Base-by-base conservation (phyloP, 2,329 filamentous ascomycete species). In the Colletotrichum navitas region DNA sequence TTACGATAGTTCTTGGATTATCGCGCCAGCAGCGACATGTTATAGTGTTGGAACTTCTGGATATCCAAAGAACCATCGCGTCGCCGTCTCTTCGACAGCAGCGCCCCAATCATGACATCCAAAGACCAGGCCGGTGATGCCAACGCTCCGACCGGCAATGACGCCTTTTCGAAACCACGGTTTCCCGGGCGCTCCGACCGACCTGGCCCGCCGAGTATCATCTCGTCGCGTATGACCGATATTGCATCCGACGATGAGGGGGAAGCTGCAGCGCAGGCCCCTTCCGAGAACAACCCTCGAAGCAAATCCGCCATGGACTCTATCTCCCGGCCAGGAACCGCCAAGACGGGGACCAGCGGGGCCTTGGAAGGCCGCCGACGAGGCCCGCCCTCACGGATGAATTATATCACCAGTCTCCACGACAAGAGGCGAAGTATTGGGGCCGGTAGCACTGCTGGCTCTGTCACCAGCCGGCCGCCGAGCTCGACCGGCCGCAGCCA, bases 401-500 rank as follows among this genome's bases (percentile, higher is more conserved):
- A 79, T 66, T 78, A 79, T 55, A 74, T 79, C 10, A 79, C 79
- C 74, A 85, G 79, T 71, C 81, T 82, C 74, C 85, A 85, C 39
- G 81, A 82, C 4, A 85, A 86, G 75, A 80, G 85, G 66, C 78
- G 78, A 26, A 86, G 84, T 64, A 76, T 76, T 10, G 75, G 77
- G 5, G 78, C 73, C 49, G 82, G 81, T 72, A 80, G 85, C 76
- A 74, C 83, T 36, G 82, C 80, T 39, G 70, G 70, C 41, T 72
- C 70, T 2, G 45, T 71, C 47, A 82, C 84, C 45, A 82, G 85
- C 62, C 64, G 73, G 10, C 73, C 73, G 16, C 72, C 71, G 80
- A 95, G 91, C 75, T 87, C 93, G 52, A 86, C 92, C 56, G 94
- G 92, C 79, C 89, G 92, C 78, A 96, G 93, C 52, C 96, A 99